A percentile compares a stretch with the other conserved stretches of the same genome.
These are phyloP conservation scores for Madurella mycetomatis DNA, from an alignment of 2,329 filamentous ascomycete genomes.

Conservation along the genomic window DNA sequence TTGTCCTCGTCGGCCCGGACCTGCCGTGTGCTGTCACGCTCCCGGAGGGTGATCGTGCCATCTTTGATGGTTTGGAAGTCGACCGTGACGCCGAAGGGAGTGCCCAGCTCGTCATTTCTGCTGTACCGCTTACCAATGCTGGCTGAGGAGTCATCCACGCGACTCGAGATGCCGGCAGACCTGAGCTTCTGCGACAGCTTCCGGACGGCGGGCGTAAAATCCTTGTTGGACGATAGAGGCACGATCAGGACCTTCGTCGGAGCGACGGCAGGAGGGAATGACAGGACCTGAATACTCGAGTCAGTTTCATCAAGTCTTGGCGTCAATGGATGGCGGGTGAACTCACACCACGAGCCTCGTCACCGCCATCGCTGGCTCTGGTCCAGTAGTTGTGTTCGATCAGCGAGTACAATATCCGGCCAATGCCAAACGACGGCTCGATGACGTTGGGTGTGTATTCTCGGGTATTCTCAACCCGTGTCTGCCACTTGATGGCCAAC, in stretches of 20 bases:
- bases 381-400: slow-evolving; percentile 97
- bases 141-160: slow-evolving; percentile 84
- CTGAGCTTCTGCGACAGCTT: slow-evolving; percentile 73
- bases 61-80: slow-evolving; percentile 95
- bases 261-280: slow-evolving; percentile 63
- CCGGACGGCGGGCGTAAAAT: slow-evolving; percentile 74
- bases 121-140: slow-evolving; percentile 93
- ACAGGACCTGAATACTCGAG: slow-evolving; percentile 45
- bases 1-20: slow-evolving; percentile 78
- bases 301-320: slow-evolving; percentile 37
- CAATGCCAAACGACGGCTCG: slow-evolving; percentile 96
- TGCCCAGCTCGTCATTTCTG: slow-evolving; percentile 93
- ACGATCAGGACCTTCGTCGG: slow-evolving; percentile 93
- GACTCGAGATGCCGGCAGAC: slow-evolving; percentile 71
- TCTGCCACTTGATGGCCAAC: slow-evolving; percentile 78
- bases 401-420: slow-evolving; percentile 85
- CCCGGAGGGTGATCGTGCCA: slow-evolving; percentile 77
- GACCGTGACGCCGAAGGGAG: slow-evolving; percentile 86
- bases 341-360: slow-evolving; percentile 83
- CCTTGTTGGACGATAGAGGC: slow-evolving; percentile 74
- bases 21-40: slow-evolving; percentile 86
- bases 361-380: slow-evolving; percentile 62
- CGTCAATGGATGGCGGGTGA: slow-evolving; percentile 6
- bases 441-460: slow-evolving; percentile 96
- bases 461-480: slow-evolving; percentile 73